A percentile compares a stretch with the other conserved stretches of the same genome.
These are phyloP conservation scores for Hypoxylon sp. DNA, from an alignment of 2,329 filamentous ascomycete genomes.

Conservation along the genomic window DNA sequence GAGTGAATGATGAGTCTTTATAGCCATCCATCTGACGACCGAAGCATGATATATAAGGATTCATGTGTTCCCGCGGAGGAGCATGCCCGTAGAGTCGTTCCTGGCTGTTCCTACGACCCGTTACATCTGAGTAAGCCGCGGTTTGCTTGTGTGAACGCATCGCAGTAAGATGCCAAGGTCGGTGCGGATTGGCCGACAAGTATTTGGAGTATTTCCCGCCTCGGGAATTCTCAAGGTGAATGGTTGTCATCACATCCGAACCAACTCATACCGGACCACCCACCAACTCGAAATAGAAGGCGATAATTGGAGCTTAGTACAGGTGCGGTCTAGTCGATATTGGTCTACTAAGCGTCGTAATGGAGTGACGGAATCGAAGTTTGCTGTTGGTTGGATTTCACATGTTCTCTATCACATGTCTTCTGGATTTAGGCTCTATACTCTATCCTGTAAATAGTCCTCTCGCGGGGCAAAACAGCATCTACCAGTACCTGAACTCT, in stretches of 20 bases:
- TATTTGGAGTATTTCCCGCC: constrained; percentile 8
- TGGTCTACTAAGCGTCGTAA: constrained; percentile 39
- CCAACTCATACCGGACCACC: constrained; percentile 32
- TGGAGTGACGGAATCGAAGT: constrained; percentile 36
- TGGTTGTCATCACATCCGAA: constrained; percentile 27
- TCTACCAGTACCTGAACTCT: constrained; percentile 35
- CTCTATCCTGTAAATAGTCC: constrained; percentile 30
- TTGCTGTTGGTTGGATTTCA: constrained; percentile 29
- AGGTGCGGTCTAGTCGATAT: constrained; percentile 12
- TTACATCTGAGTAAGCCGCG: constrained; percentile 42
- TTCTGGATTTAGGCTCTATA: constrained; percentile 39
- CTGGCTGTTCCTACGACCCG: constrained; percentile 17
- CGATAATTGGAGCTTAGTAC: constrained; percentile 39
- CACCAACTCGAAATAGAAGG: constrained; percentile 42
- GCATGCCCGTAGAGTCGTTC: constrained; percentile 13
- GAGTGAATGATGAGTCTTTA: constrained; percentile 26
- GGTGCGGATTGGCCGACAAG: constrained; percentile 27
- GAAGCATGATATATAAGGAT: constrained; percentile 21
- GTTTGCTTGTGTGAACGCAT: constrained; percentile 34
- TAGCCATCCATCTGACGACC: constrained; percentile 22
- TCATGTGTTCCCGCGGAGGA: constrained; percentile 31
- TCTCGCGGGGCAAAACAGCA: constrained; percentile 17
- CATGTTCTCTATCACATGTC: constrained; percentile 40
- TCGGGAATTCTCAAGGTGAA: constrained; percentile 22
- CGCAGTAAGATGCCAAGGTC: constrained; percentile 46